Conservation (phyloP, 2,329 filamentous ascomycete genomes). For the Sphaerulina vaccinii region DNA sequence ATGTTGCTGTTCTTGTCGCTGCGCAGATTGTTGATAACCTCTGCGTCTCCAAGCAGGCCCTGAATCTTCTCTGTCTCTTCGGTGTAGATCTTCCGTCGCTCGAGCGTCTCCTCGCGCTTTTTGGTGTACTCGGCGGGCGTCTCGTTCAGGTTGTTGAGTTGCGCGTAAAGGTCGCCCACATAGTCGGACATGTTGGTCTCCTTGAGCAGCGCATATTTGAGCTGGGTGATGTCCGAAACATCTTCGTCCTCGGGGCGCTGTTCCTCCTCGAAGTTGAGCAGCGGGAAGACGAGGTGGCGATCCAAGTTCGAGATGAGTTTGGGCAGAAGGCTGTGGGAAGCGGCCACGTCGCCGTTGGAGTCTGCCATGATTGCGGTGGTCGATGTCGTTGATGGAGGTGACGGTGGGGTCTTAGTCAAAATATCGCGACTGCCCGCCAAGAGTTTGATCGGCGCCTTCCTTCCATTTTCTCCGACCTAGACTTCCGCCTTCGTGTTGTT, state of each 20-base stretch:
- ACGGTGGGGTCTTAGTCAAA: no score
- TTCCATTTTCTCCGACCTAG: not conserved
- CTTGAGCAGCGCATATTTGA: conserved; percentile 92
- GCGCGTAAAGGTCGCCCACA: conserved; percentile 85
- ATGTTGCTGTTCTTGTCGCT: conserved; percentile 99
- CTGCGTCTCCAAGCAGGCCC: conserved; percentile 80
- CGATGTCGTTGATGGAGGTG: no score
- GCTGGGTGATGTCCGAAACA: conserved; percentile 70
- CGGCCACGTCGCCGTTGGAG: conserved; percentile 40
- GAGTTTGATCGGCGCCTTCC: no score
- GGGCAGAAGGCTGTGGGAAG: conserved; percentile 75
- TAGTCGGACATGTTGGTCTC: conserved; percentile 99
- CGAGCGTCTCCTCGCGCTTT: conserved; percentile 85
- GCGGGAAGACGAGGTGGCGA: conserved; percentile 91
- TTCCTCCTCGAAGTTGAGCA: conserved; percentile 86
- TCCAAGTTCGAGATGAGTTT: conserved; percentile 90
- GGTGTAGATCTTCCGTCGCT: conserved; percentile 77
- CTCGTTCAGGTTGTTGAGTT: conserved; percentile 76
- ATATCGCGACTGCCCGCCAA: no score
- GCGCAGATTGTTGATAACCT: conserved; percentile 84
- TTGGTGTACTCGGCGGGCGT: conserved; percentile 81
- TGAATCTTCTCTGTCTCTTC: conserved; percentile 86
- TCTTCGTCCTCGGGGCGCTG: conserved; percentile 77
- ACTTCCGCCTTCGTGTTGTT: not conserved
- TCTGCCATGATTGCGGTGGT: conserved; percentile 41